phyloP scores from a whole-genome alignment of 208 protist species.

The Phytomonas sp. region DNA sequence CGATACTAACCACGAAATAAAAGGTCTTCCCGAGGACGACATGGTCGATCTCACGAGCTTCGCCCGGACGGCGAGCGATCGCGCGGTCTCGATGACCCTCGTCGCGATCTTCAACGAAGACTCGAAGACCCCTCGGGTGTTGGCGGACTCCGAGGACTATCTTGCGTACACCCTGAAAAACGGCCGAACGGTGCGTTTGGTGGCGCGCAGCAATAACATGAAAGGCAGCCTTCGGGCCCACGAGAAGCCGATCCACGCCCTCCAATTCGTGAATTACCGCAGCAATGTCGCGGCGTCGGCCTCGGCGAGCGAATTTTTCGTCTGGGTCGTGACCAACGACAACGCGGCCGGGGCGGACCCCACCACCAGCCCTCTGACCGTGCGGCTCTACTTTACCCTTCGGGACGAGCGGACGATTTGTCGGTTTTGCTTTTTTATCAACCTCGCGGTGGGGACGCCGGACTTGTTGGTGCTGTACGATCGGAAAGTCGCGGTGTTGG shows the following conservation, averaged over 20 bases:
- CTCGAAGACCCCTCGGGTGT: constrained; percentile 35
- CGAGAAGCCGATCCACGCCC: constrained; percentile 44
- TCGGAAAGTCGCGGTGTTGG: constrained; percentile 52
- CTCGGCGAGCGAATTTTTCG: constrained; percentile 52
- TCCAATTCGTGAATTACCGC: constrained; percentile 83
- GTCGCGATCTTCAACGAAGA: constrained; percentile 66
- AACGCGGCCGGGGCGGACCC: constrained; percentile 1
- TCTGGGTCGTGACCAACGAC: constrained; percentile 64
- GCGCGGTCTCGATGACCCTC: constrained; percentile 30
- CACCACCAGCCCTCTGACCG: constrained; percentile 24
- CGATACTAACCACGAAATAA: not conserved
- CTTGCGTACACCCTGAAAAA: constrained; percentile 81
- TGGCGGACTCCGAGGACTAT: constrained; percentile 69
- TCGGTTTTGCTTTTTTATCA: constrained; percentile 81
- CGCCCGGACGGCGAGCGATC: constrained; percentile 15
- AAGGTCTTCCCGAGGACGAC: constrained; percentile 2
- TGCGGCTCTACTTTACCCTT: constrained; percentile 75
- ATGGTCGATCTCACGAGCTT: constrained; percentile 30
- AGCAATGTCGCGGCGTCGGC: constrained; percentile 81
- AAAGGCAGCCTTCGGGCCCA: constrained; percentile 44
- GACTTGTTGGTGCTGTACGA: constrained; percentile 77
- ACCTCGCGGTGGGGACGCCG: constrained; percentile 38
- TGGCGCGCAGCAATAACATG: constrained; percentile 50
- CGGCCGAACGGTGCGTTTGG: constrained; percentile 46
- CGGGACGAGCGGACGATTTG: constrained; percentile 49